These are phyloP conservation scores for Termitomyces eurrhizus DNA, from an alignment of 768 basidiomycete genomes.

Conservation along the genomic window DNA sequence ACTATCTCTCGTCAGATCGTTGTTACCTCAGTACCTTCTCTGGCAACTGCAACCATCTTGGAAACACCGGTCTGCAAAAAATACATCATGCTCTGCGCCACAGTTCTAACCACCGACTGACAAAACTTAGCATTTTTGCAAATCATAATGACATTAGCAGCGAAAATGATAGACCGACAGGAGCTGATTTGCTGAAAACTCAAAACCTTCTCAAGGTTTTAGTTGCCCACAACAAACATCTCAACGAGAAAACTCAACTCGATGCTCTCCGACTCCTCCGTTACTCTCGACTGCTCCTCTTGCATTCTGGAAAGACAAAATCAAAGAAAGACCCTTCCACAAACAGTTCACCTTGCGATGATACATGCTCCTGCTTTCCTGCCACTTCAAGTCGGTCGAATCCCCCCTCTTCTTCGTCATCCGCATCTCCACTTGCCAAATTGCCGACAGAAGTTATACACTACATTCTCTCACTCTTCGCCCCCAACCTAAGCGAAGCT, in stretches of 20 bases:
- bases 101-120: conserved; percentile 40
- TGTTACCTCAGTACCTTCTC: conserved; percentile 47
- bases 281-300: conserved; percentile 46
- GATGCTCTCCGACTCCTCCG: conserved; percentile 50
- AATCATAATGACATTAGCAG: conserved; percentile 34
- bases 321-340: not conserved
- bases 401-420: conserved; percentile 1
- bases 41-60: conserved; percentile 54
- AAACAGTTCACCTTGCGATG: not conserved
- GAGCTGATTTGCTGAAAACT: conserved; percentile 22
- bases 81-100: conserved; percentile 42
- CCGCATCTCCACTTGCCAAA: conserved; percentile 28
- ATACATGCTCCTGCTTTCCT: not conserved
- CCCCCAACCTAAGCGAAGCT: conserved; percentile 49
- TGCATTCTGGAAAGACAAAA: conserved; percentile 27
- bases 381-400: not conserved
- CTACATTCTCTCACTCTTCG: conserved; percentile 52
- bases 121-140: conserved; percentile 45
- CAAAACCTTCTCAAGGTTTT: conserved; percentile 27
- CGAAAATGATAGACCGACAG: conserved; percentile 3
- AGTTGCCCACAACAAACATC: conserved; percentile 39
- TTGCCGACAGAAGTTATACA: conserved; percentile 58
- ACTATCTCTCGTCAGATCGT: conserved; percentile 47
- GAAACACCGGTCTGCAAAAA: conserved; percentile 35
- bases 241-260: conserved; percentile 33